phyloP scores from a whole-genome alignment of 495 filamentous ascomycete genomes.

The Aspergillus asperescens region DNA sequence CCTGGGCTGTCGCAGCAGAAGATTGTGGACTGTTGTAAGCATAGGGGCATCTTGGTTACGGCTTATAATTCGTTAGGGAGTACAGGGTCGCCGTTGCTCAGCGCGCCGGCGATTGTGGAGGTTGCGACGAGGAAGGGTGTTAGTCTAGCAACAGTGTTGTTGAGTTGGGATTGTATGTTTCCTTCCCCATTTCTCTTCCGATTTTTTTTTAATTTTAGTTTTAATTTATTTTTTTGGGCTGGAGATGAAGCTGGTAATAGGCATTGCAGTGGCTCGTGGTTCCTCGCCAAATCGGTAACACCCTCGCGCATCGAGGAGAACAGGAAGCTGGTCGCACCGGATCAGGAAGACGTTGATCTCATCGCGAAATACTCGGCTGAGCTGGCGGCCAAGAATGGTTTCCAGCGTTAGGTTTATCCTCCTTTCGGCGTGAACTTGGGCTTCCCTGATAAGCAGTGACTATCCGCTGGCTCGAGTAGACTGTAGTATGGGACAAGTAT shows the following conservation, averaged over 20 bases:
- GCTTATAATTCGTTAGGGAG: constrained; percentile 75
- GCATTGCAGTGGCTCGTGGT: constrained; percentile 57
- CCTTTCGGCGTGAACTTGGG: constrained; percentile 73
- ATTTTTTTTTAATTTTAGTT: not conserved
- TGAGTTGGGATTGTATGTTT: constrained; percentile 69
- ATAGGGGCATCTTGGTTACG: constrained; percentile 69
- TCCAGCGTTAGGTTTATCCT: constrained; percentile 71
- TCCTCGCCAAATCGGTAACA: constrained; percentile 74
- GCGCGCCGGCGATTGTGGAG: constrained; percentile 60
- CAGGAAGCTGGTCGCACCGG: constrained; percentile 60
- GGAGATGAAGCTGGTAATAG: not conserved
- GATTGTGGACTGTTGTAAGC: constrained; percentile 68
- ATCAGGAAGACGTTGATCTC: constrained; percentile 58
- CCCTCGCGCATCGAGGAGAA: constrained; percentile 71
- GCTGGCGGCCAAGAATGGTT: constrained; percentile 54
- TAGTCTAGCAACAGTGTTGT: constrained; percentile 54
- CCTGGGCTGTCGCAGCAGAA: constrained; percentile 74
- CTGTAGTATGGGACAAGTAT: not conserved
- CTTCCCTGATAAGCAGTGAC: constrained; percentile 63
- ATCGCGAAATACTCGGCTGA: constrained; percentile 55
- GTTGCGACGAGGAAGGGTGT: constrained; percentile 66
- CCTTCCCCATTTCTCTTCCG: not conserved
- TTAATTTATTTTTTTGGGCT: not conserved
- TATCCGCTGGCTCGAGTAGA: not conserved
- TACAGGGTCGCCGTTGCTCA: constrained; percentile 68